Conservation (phyloP, 805 yeast genomes). For the Scheffersomyces spartinae region DNA sequence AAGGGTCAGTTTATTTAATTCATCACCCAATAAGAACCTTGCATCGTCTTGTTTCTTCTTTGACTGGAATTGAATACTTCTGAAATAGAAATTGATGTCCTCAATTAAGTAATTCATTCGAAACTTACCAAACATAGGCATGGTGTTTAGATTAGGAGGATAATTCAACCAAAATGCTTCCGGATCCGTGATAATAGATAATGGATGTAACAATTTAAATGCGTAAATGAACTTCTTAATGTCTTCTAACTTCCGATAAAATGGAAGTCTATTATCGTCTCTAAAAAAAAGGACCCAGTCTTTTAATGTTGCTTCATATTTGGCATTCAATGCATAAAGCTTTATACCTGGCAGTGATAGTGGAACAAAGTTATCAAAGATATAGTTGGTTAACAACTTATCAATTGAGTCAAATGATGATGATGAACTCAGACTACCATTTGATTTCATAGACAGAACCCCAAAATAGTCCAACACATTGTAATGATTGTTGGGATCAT, state of each 20-base stretch:
- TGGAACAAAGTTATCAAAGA: conserved; percentile 11
- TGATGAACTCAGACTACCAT: too few relatives aligned
- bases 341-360: conserved; percentile 10
- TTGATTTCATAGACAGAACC: conserved; percentile 17
- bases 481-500: conserved; percentile 21
- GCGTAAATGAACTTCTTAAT: conserved; percentile 11
- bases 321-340: conserved; percentile 21
- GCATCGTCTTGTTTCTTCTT: not conserved
- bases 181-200: conserved; percentile 10
- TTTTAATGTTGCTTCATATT: conserved; percentile 15
- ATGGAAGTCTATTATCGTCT: conserved; percentile 5
- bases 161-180: conserved; percentile 12
- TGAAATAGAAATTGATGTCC: conserved; percentile 2
- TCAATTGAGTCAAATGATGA: too few relatives aligned
- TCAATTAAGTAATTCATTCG: too few relatives aligned
- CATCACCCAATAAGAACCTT: conserved; percentile 2
- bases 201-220: conserved; percentile 11
- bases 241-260: not conserved
- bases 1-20: conserved; percentile 17
- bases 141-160: conserved; percentile 4
- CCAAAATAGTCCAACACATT: conserved; percentile 28
- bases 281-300: conserved; percentile 23
- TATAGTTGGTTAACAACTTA: conserved; percentile 11
- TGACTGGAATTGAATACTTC: not conserved
- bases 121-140: conserved; percentile 9